Evolutionary conservation across 2,329 filamentous ascomycete species (phyloP).

Genomic region (Colletotrichum coccodes): DNA sequence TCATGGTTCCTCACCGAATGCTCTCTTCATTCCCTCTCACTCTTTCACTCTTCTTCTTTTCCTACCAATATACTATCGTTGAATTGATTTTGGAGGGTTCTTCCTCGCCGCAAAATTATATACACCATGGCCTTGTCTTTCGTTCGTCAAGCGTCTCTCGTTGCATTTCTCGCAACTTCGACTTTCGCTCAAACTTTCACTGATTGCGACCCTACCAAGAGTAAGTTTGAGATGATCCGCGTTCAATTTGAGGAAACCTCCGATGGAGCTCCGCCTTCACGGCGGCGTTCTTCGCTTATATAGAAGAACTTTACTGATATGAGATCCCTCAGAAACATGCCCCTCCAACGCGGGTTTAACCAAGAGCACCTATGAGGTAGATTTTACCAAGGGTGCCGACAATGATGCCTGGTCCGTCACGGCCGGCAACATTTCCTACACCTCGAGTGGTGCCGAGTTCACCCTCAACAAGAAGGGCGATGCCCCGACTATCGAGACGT

Average conservation of each 20-base stretch:
- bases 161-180: slow-evolving; percentile 26
- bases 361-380: slow-evolving; percentile 59
- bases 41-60: background rate
- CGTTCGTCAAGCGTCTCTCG: slow-evolving; percentile 31
- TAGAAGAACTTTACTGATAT: background rate
- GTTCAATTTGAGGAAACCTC: background rate
- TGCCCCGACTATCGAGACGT: slow-evolving; percentile 70
- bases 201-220: slow-evolving; percentile 31
- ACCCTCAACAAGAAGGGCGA: slow-evolving; percentile 68
- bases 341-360: slow-evolving; percentile 72
- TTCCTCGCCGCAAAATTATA: background rate
- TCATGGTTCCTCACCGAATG: background rate
- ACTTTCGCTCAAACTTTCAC: slow-evolving; percentile 29
- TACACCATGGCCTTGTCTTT: slow-evolving; percentile 29
- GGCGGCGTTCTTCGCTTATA: background rate
- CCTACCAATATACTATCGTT: background rate
- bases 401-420: slow-evolving; percentile 43
- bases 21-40: background rate
- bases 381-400: slow-evolving; percentile 73
- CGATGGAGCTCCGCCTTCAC: background rate
- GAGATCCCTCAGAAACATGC: slow-evolving; percentile 52
- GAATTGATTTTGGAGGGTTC: background rate
- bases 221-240: slow-evolving; percentile 1
- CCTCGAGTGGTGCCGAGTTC: slow-evolving; percentile 44
- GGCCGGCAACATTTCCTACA: slow-evolving; percentile 39